phyloP scores from a whole-genome alignment of 2,329 filamentous ascomycete genomes.

The Lecanosticta acicola region DNA sequence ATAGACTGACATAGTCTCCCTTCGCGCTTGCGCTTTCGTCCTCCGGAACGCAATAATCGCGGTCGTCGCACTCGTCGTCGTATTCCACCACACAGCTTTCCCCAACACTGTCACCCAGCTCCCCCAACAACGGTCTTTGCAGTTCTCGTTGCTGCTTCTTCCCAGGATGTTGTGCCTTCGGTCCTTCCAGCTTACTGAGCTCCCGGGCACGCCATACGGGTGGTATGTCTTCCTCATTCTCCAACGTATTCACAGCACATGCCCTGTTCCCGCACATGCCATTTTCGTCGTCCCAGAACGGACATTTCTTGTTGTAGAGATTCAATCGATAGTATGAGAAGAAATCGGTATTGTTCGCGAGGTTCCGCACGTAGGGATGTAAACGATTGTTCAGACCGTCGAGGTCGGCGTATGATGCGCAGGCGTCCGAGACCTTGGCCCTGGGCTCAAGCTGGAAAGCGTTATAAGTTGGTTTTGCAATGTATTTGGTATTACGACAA shows the following conservation, averaged over 20 bases:
- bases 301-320: slow-evolving; percentile 87
- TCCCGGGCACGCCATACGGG: slow-evolving; percentile 86
- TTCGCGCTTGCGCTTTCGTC: slow-evolving; percentile 82
- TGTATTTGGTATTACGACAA: slow-evolving; percentile 21
- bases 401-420: slow-evolving; percentile 86
- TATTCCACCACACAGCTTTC: slow-evolving; percentile 97
- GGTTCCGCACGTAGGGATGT: slow-evolving; percentile 68
- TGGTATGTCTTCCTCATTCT: slow-evolving; percentile 92
- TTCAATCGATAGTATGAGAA: slow-evolving; percentile 97
- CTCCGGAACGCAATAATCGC: slow-evolving; percentile 94
- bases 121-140: slow-evolving; percentile 70
- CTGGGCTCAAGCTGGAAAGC: slow-evolving; percentile 71
- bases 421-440: slow-evolving; percentile 87
- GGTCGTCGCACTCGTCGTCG: slow-evolving; percentile 92
- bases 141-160: slow-evolving; percentile 66
- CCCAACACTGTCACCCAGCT: slow-evolving; percentile 77
- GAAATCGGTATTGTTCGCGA: slow-evolving; percentile 88
- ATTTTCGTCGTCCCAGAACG: slow-evolving; percentile 90
- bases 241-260: slow-evolving; percentile 89
- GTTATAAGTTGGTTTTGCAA: slow-evolving; percentile 33
- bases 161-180: slow-evolving; percentile 81
- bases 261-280: slow-evolving; percentile 96
- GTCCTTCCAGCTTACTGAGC: slow-evolving; percentile 85
- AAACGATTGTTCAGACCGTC: slow-evolving; percentile 75
- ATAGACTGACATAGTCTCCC: slow-evolving; percentile 91